A percentile compares a stretch with the other conserved stretches of the same genome.
phyloP scores from a whole-genome alignment of 2,329 filamentous ascomycete species.

The Fusarium liriodendri region DNA sequence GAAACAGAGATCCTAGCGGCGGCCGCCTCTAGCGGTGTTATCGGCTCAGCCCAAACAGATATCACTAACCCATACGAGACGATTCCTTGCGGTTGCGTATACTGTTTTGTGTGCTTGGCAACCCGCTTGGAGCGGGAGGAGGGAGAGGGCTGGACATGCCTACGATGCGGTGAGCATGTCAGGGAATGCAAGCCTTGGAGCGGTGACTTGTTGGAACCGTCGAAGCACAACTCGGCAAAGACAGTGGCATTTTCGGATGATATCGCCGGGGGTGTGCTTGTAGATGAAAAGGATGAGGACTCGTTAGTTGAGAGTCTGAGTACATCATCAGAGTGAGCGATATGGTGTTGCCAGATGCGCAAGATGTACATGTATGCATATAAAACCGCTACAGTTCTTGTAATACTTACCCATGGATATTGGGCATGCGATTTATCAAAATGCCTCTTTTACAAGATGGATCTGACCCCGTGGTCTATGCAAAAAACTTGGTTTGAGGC shows the following conservation, averaged over 20 bases:
- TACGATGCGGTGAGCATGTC: conserved; percentile 86
- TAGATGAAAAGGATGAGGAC: conserved; percentile 43
- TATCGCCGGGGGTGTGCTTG: conserved; percentile 50
- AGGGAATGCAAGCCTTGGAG: conserved; percentile 91
- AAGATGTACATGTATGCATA: neutral
- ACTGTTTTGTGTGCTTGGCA: conserved; percentile 96
- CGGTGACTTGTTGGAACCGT: conserved; percentile 82
- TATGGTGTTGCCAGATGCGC: neutral
- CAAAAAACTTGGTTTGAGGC: neutral
- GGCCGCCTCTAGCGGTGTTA: conserved; percentile 77
- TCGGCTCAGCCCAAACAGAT: conserved; percentile 90
- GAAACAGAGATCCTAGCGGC: conserved; percentile 83
- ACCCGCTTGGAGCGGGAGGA: conserved; percentile 91
- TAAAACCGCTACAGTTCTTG: conserved; percentile 15
- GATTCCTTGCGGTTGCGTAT: conserved; percentile 88
- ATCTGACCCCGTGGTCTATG: neutral
- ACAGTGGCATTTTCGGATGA: conserved; percentile 73
- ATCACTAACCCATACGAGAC: conserved; percentile 97
- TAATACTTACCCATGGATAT: conserved; percentile 12
- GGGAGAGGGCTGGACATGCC: conserved; percentile 91
- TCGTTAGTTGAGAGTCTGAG: conserved; percentile 40
- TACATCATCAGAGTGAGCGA: conserved; percentile 31
- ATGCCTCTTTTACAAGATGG: neutral
- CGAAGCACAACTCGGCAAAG: conserved; percentile 60
- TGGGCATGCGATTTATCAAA: neutral